Conservation (phyloP, 306 rosid species). For the Lotus japonicus region DNA sequence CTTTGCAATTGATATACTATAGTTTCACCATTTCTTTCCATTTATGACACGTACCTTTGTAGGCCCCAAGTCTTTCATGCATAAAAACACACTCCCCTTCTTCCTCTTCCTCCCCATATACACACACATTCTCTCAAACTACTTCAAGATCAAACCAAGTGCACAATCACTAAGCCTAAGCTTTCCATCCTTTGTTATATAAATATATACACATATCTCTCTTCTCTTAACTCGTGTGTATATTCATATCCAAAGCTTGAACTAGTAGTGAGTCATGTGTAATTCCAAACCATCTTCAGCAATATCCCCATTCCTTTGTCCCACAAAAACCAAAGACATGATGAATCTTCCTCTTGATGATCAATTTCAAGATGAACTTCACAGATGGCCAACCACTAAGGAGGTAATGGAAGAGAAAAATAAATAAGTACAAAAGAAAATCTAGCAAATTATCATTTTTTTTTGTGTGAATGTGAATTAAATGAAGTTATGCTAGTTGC, state of each 20-base stretch:
- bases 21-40: conserved; percentile 5
- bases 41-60: conserved; percentile 45
- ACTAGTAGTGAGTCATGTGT: conserved; percentile 31
- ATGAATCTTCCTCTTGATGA: conserved; percentile 13
- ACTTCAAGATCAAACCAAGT: conserved; percentile 22
- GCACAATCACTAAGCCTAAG: background rate
- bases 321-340: conserved; percentile 32
- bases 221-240: background rate
- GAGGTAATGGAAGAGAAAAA: conserved; percentile 44
- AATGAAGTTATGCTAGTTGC: conserved; percentile 9
- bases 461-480: conserved; percentile 11
- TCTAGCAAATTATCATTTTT: background rate
- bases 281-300: conserved; percentile 61
- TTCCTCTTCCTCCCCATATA: conserved; percentile 28
- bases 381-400: conserved; percentile 67
- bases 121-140: conserved; percentile 15
- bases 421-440: background rate
- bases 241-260: background rate
- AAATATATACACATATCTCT: background rate
- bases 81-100: conserved; percentile 49
- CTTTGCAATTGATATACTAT: conserved; percentile 3
- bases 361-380: conserved; percentile 46
- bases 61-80: conserved; percentile 38
- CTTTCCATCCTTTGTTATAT: conserved; percentile 3
- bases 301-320: conserved; percentile 32